A percentile compares a stretch with the other conserved stretches of the same genome.
Conservation (phyloP, 2,329 filamentous ascomycete species). For the Ophiostoma himal-ulmi region DNA sequence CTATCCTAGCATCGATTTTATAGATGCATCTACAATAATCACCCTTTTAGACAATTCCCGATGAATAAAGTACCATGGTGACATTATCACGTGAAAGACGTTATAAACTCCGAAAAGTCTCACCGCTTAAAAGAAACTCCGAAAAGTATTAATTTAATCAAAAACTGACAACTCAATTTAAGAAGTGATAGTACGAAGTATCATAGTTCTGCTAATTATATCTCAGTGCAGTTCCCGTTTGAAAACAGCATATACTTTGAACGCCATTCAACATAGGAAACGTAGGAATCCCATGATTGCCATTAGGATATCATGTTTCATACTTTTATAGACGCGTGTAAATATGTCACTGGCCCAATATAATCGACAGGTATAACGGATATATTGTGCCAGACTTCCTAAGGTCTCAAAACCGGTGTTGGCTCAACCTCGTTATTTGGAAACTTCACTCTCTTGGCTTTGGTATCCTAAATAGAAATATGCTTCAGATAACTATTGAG, state of each 20-base stretch:
- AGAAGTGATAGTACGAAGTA: not conserved
- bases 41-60: no score
- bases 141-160: not conserved
- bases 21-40: no score
- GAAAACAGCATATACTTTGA: no score
- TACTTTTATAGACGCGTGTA: not conserved
- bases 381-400: not conserved
- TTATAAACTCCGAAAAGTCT: not conserved
- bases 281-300: no score
- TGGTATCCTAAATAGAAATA: not conserved
- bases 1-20: no score
- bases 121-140: not conserved
- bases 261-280: no score
- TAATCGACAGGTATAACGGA: not conserved
- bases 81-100: not conserved
- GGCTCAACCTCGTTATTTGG: not conserved
- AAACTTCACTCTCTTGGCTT: not conserved
- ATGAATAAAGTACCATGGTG: not conserved
- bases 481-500: not conserved
- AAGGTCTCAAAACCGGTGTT: not conserved
- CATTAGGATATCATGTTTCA: not conserved
- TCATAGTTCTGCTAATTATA: not conserved
- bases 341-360: not conserved
- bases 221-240: no score
- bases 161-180: not conserved